These are phyloP conservation scores for Colletotrichum cereale DNA, from an alignment of 2,329 filamentous ascomycete genomes.

Conservation along the genomic window DNA sequence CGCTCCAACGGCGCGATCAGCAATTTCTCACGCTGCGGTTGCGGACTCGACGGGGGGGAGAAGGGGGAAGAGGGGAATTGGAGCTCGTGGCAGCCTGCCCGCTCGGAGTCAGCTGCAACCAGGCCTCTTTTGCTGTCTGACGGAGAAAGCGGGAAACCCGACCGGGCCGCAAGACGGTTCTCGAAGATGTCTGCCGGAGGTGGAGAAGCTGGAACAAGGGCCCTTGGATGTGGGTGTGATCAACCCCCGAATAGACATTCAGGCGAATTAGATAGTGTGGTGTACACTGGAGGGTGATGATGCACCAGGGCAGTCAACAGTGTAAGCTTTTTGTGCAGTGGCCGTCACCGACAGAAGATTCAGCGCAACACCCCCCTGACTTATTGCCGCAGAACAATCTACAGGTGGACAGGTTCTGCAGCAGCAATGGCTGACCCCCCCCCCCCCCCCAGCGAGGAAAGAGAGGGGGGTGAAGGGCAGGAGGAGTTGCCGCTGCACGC, in stretches of 20 bases:
- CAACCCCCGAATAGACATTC: neutral
- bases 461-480: neutral
- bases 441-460: neutral
- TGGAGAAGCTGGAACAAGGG: neutral
- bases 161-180: neutral
- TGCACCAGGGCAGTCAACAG: neutral
- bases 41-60: neutral
- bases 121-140: neutral
- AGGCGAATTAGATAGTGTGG: neutral
- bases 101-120: neutral
- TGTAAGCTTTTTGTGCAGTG: neutral
- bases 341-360: neutral
- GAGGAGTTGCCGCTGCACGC: constrained; percentile 13
- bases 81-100: too few species aligned
- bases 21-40: neutral
- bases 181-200: neutral
- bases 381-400: neutral
- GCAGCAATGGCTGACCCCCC: too few species aligned
- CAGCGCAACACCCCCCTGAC: neutral
- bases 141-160: neutral
- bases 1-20: neutral
- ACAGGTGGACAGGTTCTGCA: neutral
- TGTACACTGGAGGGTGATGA: neutral
- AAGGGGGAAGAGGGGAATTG: neutral
- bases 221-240: neutral